Conservation (phyloP, 768 basidiomycete genomes). For the Cytidiella melzeri region DNA sequence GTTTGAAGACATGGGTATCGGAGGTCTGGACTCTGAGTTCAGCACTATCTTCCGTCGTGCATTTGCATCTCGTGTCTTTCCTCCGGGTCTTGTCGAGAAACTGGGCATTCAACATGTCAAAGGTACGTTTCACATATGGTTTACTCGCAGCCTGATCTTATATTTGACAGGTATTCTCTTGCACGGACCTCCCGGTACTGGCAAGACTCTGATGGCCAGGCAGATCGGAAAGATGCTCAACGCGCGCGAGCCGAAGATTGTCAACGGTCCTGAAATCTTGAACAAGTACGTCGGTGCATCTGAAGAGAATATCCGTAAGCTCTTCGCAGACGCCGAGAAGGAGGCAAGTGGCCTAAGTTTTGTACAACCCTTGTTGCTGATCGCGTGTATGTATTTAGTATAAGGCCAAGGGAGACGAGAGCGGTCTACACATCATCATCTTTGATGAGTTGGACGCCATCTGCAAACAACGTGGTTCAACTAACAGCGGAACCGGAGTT, state of each 20-base stretch:
- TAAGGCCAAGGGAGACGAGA: conserved; percentile 96
- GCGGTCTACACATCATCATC: conserved; percentile 97
- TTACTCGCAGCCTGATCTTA: conserved; percentile 3
- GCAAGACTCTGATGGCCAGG: conserved; percentile 95
- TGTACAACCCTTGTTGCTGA: background rate
- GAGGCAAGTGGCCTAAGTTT: conserved; percentile 49
- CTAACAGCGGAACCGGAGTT: conserved; percentile 87
- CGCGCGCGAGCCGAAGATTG: conserved; percentile 94
- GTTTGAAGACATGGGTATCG: conserved; percentile 99
- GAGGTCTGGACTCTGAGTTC: conserved; percentile 94
- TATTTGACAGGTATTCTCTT: conserved; percentile 71
- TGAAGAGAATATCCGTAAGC: conserved; percentile 96
- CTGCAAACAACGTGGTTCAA: conserved; percentile 97
- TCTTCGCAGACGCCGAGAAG: conserved; percentile 97
- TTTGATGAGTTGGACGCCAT: conserved; percentile 99
- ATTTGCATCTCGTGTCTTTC: conserved; percentile 98
- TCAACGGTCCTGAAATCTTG: conserved; percentile 96
- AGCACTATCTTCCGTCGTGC: conserved; percentile 96
- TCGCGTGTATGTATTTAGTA: conserved; percentile 44
- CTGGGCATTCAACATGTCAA: conserved; percentile 98
- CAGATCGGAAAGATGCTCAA: conserved; percentile 99
- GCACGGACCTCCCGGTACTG: conserved; percentile 95
- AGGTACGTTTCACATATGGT: conserved; percentile 41
- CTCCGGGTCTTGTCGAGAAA: conserved; percentile 93
- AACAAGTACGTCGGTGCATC: conserved; percentile 97